Evolutionary conservation across 495 filamentous ascomycete genomes (phyloP).

Genomic region (Aspergillus campestris): DNA sequence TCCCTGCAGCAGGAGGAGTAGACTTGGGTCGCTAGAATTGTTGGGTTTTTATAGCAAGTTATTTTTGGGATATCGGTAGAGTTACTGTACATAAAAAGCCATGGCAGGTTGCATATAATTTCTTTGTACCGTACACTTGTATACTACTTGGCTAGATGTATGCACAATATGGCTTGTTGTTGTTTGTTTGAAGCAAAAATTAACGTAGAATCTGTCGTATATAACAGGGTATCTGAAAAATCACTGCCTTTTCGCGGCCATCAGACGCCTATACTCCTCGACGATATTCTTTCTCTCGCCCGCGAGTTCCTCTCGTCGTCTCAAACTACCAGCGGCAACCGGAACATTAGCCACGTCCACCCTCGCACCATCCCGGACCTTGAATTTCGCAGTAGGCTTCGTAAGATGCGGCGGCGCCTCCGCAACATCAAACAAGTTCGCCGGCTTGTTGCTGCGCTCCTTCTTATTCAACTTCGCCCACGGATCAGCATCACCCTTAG

Average conservation of each 20-base stretch:
- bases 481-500: conserved; percentile 59
- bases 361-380: conserved; percentile 55
- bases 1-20: conserved; percentile 42
- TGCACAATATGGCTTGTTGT: too few relatives aligned
- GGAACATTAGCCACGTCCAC: conserved; percentile 70
- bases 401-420: conserved; percentile 72
- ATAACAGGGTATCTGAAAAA: background rate
- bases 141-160: too few relatives aligned
- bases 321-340: conserved; percentile 67
- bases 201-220: too few relatives aligned
- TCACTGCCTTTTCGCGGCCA: conserved; percentile 53
- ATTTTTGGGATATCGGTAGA: background rate
- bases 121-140: too few relatives aligned
- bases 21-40: background rate
- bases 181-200: too few relatives aligned
- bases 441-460: conserved; percentile 43
- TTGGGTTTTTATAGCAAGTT: background rate
- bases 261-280: conserved; percentile 72
- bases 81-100: conserved; percentile 2
- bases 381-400: conserved; percentile 59
- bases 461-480: conserved; percentile 64
- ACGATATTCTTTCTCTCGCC: conserved; percentile 67
- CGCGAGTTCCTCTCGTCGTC: conserved; percentile 73
- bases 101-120: too few relatives aligned
- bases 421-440: conserved; percentile 66